phyloP scores from a whole-genome alignment of 75 land plant genomes.

The Adiantum capillusveneris region DNA sequence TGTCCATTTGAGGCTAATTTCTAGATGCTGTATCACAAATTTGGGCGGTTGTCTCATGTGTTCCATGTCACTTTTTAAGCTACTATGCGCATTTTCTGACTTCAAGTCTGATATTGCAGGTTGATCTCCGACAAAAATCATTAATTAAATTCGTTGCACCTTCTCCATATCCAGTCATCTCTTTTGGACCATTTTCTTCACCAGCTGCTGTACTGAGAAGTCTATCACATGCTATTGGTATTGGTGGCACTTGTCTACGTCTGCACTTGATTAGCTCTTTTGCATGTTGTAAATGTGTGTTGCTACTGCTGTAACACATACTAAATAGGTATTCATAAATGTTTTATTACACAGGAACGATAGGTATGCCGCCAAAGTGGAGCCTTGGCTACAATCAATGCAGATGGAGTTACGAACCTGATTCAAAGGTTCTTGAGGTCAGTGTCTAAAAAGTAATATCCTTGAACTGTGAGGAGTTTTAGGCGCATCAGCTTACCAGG shows the following conservation, averaged over 20 bases:
- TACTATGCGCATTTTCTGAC: no score
- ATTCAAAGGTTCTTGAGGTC: constrained; percentile 67
- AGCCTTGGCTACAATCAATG: constrained; percentile 94
- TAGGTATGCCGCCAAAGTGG: constrained; percentile 97
- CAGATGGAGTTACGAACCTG: constrained; percentile 91
- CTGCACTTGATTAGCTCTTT: background rate
- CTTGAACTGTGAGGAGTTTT: no score
- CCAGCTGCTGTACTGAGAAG: constrained; percentile 60
- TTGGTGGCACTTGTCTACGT: background rate
- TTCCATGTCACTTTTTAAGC: no score
- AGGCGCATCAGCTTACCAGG: no score
- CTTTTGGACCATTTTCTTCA: constrained; percentile 84
- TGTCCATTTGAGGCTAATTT: no score
- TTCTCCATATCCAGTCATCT: constrained; percentile 63
- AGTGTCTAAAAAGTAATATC: constrained; percentile 1
- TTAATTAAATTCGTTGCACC: constrained; percentile 46
- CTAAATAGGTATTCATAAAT: no score
- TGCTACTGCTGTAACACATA: no score
- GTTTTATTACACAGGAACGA: constrained; percentile 59
- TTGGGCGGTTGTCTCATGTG: no score
- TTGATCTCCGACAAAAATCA: constrained; percentile 62
- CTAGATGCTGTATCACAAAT: no score
- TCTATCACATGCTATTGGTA: constrained; percentile 84
- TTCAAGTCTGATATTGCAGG: no score
- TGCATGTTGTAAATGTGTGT: no score